These are phyloP conservation scores for Solanum corneliomulleri DNA, from an alignment of 257 asterid genomes.

Conservation along the genomic window DNA sequence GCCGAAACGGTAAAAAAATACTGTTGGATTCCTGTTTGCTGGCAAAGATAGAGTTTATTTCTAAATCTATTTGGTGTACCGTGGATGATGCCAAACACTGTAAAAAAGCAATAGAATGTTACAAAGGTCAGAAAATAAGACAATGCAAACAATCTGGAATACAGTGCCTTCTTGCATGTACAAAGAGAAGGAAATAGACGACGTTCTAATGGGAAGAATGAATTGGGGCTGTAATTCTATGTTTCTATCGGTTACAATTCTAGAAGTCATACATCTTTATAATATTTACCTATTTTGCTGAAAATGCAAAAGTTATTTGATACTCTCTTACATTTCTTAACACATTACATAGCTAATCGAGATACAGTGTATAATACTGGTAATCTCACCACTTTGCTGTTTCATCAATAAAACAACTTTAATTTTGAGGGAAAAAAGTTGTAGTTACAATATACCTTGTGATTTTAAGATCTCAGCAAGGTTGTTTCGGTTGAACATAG, in stretches of 20 bases:
- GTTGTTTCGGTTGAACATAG: slow-evolving; percentile 32
- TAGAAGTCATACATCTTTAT: not conserved
- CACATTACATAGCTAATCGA: not conserved
- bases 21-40: not conserved
- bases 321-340: not conserved
- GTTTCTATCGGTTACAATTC: not conserved
- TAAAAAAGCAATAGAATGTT: not conserved
- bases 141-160: not conserved
- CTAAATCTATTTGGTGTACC: not conserved
- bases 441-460: slow-evolving; percentile 35
- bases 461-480: slow-evolving; percentile 74
- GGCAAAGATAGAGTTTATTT: not conserved
- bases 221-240: not conserved
- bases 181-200: not conserved
- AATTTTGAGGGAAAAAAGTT: not conserved
- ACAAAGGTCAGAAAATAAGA: not conserved
- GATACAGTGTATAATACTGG: not conserved
- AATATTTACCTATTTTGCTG: not conserved
- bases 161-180: not conserved
- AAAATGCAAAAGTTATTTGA: not conserved
- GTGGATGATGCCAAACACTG: not conserved
- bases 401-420: not conserved
- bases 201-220: not conserved
- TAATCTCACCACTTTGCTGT: not conserved
- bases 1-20: not conserved